Evolutionary conservation across 495 filamentous ascomycete species (phyloP).

Genomic region (Melanomma pulvis-pyrius): DNA sequence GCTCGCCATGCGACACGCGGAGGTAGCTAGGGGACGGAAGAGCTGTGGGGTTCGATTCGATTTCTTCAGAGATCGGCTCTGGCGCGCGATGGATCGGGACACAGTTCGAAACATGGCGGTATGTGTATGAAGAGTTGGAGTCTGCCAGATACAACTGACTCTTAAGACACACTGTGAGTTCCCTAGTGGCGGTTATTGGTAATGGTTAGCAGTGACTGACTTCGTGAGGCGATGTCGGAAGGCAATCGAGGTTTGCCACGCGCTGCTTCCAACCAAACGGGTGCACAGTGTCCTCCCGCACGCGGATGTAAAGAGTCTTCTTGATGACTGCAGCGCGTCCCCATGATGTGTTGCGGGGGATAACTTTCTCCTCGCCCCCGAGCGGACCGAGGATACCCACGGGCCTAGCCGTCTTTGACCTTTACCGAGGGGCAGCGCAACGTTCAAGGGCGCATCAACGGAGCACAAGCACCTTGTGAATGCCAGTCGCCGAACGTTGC

Average conservation of each 20-base stretch:
- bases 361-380: constrained; percentile 33
- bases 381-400: constrained; percentile 36
- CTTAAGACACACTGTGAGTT: neutral
- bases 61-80: constrained; percentile 30
- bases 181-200: constrained; percentile 17
- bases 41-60: constrained; percentile 21
- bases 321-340: neutral
- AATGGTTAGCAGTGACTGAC: constrained; percentile 7
- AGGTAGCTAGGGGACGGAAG: constrained; percentile 40
- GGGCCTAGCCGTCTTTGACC: constrained; percentile 12
- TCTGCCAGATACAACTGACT: neutral
- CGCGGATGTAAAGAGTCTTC: constrained; percentile 7
- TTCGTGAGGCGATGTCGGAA: neutral
- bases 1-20: constrained; percentile 39
- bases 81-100: constrained; percentile 32
- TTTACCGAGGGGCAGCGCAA: constrained; percentile 34
- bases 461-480: constrained; percentile 20
- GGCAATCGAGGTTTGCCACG: constrained; percentile 22
- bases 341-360: constrained; percentile 14
- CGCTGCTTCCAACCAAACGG: neutral
- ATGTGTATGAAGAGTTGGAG: neutral
- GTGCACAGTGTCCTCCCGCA: neutral
- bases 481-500: constrained; percentile 21
- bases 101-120: constrained; percentile 42
- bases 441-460: constrained; percentile 22